A percentile compares a stretch with the other conserved stretches of the same genome.
Evolutionary conservation across 495 filamentous ascomycete genomes (phyloP).

Genomic region (Evernia prunastri): DNA sequence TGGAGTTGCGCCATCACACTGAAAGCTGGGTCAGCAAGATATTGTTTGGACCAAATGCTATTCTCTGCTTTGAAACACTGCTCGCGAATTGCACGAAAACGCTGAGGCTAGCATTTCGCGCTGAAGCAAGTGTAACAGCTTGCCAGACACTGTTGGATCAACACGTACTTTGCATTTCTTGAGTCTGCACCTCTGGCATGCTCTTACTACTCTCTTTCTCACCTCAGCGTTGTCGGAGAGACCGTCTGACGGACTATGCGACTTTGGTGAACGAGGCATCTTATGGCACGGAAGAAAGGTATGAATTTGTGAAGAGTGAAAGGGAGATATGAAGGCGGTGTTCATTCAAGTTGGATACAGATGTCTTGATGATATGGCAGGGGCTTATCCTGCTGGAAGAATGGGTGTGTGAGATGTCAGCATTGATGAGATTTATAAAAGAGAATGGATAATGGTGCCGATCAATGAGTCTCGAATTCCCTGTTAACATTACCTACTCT

Average conservation of each 20-base stretch:
- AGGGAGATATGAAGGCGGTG: background rate
- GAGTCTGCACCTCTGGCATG: conserved; percentile 54
- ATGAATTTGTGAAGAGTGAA: background rate
- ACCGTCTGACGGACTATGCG: background rate
- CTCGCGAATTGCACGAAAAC: background rate
- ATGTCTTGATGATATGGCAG: background rate
- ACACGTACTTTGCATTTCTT: conserved; percentile 55
- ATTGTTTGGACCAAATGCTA: background rate
- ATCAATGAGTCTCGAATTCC: background rate
- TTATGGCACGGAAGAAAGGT: background rate
- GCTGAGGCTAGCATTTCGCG: background rate
- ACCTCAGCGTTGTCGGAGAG: conserved; percentile 32
- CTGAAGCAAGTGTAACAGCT: background rate
- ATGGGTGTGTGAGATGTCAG: too few relatives aligned
- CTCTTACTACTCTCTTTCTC: conserved; percentile 49
- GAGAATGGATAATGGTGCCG: background rate
- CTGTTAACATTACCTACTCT: too few relatives aligned
- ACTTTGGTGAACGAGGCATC: conserved; percentile 10
- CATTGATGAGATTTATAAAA: too few relatives aligned
- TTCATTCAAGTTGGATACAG: background rate
- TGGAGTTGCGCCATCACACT: conserved; percentile 54
- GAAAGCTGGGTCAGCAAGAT: conserved; percentile 8
- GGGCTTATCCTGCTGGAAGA: background rate
- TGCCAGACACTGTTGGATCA: conserved; percentile 9
- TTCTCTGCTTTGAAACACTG: background rate